A percentile compares a stretch with the other conserved stretches of the same genome.
Conservation (phyloP, 2,329 filamentous ascomycete genomes). For the Neocucurbitaria cava region DNA sequence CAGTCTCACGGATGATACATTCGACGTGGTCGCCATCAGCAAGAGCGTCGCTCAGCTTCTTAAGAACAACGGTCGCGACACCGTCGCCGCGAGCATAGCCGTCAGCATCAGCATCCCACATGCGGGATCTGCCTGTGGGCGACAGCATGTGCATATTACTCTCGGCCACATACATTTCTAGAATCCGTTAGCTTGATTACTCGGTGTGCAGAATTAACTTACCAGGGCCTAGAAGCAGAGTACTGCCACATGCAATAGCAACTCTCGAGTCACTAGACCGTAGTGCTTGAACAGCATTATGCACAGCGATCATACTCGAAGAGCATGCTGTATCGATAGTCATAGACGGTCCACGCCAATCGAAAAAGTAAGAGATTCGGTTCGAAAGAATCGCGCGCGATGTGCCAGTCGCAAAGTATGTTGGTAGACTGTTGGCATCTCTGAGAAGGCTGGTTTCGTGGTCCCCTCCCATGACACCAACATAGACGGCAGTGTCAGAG, state of each 20-base stretch:
- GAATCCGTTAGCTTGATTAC: no score
- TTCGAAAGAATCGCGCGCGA: slow-evolving; percentile 40
- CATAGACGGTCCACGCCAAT: slow-evolving; percentile 36
- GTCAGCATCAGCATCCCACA: slow-evolving; percentile 52
- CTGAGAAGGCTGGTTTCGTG: no score
- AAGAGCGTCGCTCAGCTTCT: slow-evolving; percentile 58
- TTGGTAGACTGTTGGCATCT: no score
- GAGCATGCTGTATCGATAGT: slow-evolving; percentile 52
- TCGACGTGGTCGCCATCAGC: slow-evolving; percentile 52
- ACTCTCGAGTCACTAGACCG: slow-evolving; percentile 17
- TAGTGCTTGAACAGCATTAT: slow-evolving; percentile 23
- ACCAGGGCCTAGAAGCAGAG: slow-evolving; percentile 14
- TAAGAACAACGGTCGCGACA: slow-evolving; percentile 59
- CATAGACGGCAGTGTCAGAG: background rate
- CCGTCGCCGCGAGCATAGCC: slow-evolving; percentile 63
- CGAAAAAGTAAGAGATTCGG: slow-evolving; percentile 48
- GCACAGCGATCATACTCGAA: slow-evolving; percentile 37
- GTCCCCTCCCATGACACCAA: background rate
- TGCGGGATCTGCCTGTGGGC: slow-evolving; percentile 29
- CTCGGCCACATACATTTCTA: no score
- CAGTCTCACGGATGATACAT: slow-evolving; percentile 38
- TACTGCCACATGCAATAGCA: slow-evolving; percentile 21
- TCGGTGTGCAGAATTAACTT: no score
- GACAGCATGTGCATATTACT: slow-evolving; percentile 42
- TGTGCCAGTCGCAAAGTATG: no score